These are phyloP conservation scores for Claviceps citrina DNA, from an alignment of 2,329 filamentous ascomycete species.

Conservation along the genomic window DNA sequence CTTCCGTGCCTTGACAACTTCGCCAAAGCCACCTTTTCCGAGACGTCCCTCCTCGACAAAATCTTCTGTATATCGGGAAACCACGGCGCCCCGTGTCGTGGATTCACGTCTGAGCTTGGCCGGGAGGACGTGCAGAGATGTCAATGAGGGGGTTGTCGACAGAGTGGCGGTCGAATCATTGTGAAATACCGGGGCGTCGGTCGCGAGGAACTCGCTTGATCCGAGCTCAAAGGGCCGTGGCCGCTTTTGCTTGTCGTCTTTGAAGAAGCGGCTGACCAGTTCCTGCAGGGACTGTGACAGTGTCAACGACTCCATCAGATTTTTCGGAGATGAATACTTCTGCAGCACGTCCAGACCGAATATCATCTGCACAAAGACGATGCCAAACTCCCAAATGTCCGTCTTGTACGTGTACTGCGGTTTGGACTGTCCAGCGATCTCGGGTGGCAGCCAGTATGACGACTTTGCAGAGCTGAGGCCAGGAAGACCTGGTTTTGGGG, in stretches of 20 bases:
- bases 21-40: constrained; percentile 87
- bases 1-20: constrained; percentile 89
- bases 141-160: constrained; percentile 27
- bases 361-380: constrained; percentile 85
- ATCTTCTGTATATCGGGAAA: constrained; percentile 72
- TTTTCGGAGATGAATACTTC: constrained; percentile 64
- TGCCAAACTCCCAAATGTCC: constrained; percentile 88
- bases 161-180: constrained; percentile 27
- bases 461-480: constrained; percentile 50
- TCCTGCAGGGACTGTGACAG: constrained; percentile 66
- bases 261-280: constrained; percentile 72
- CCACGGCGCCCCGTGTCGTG: constrained; percentile 30
- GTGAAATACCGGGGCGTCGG: constrained; percentile 43
- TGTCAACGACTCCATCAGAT: constrained; percentile 53
- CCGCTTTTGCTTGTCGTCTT: constrained; percentile 65
- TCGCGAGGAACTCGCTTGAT: constrained; percentile 51
- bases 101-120: constrained; percentile 47
- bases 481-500: constrained; percentile 35
- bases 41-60: constrained; percentile 81
- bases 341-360: constrained; percentile 66
- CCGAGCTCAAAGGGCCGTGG: constrained; percentile 63
- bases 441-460: constrained; percentile 70
- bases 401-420: constrained; percentile 59
- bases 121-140: constrained; percentile 27
- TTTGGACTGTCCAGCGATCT: constrained; percentile 48